phyloP scores from a whole-genome alignment of 371 early-diverging fungal species.

The Parasitella parasitica region DNA sequence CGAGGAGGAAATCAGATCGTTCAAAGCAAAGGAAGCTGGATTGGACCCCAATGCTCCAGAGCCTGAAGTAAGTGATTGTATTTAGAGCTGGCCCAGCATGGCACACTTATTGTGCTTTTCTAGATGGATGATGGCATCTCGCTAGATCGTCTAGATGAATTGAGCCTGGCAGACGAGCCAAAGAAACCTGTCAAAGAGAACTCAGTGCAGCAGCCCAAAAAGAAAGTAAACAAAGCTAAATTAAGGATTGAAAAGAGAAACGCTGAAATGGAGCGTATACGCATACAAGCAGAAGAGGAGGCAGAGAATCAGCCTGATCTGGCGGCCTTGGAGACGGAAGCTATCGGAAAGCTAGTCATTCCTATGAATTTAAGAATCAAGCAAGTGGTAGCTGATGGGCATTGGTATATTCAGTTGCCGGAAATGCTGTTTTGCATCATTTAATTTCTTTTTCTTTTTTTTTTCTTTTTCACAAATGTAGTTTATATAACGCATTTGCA shows the following conservation, averaged over 20 bases:
- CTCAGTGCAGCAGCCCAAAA: not conserved
- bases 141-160: conserved; percentile 32
- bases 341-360: conserved; percentile 57
- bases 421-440: not conserved
- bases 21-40: conserved; percentile 24
- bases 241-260: conserved; percentile 70
- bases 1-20: conserved; percentile 58
- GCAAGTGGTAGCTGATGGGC: conserved; percentile 79
- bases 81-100: too few relatives aligned
- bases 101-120: too few relatives aligned
- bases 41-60: conserved; percentile 11
- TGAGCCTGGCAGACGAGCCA: conserved; percentile 38
- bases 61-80: conserved; percentile 13
- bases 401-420: conserved; percentile 58
- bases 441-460: conserved; percentile 1
- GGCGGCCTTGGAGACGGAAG: conserved; percentile 70
- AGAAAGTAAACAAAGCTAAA: conserved; percentile 70
- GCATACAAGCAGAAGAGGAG: conserved; percentile 79
- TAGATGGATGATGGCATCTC: conserved; percentile 43
- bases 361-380: conserved; percentile 48
- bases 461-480: conserved; percentile 16
- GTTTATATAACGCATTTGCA: conserved; percentile 85
- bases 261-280: conserved; percentile 73
- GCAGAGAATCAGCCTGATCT: conserved; percentile 75
- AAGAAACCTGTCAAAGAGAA: conserved; percentile 8